Evolutionary conservation across 495 filamentous ascomycete species (phyloP), one percentile per base, ranked within the genome.

Genomic region (Cryomyces antarcticus): DNA sequence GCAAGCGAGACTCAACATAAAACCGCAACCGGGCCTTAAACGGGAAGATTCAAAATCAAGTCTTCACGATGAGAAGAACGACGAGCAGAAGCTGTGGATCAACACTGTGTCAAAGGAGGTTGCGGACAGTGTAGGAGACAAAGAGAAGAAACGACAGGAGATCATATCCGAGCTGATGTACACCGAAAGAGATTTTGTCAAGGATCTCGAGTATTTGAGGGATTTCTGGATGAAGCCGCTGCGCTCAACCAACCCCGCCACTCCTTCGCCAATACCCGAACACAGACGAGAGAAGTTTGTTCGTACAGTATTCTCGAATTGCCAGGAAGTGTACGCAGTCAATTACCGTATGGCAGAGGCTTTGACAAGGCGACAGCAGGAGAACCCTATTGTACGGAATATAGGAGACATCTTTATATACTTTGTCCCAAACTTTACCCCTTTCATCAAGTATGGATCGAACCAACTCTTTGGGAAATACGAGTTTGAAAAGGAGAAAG

Each of bases 41-140:
- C 72, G 83, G 33, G 78, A 86, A 46, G 80, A 85, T 37, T 83
- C 79, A 13, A 74, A 78, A 39, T 69, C 73, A 17, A 87, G 81
- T 68, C 68, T 96, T 50, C 85, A 93, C 52, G 75, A 69, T 36
- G 85, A 89, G 39, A 76, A 87, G 57, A 79, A 78, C 10, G 88
- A 96, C 56, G 86, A 96, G 52, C 89, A 96, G 61, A 96, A 96
- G 59, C 71, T 99, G 37, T 99, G 92, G 92, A 99, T 99, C 61
- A 95, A 95, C 56, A 94, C 84, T 41, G 92, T 99, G 13, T 77
- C 87, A 0, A 87, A 96, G 60, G 92, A 96, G 58, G 64, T 99
- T 48, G 84, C 86, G 0, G 86, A 95, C 52, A 77, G 75, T 54
- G 74, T 94, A 30, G 71, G 73, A 36, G 92, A 99, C 46, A 73